Conservation (phyloP, 202 grass and related monocot genomes). For the Miscanthus sacchariflorus region DNA sequence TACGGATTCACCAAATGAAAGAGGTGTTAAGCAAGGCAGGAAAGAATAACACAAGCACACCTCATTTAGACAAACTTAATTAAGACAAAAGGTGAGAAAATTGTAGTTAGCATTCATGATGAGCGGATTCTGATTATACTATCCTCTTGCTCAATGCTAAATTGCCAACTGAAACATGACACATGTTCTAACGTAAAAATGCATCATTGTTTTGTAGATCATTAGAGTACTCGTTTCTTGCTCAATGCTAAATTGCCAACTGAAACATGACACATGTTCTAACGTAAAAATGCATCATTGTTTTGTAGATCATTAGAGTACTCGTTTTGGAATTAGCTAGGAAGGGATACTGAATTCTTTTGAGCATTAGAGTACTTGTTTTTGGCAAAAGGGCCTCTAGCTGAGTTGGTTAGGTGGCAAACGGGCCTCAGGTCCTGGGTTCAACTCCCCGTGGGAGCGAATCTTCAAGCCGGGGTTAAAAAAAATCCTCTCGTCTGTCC, state of each 20-base stretch:
- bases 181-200: conserved; percentile 3
- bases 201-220: conserved; percentile 10
- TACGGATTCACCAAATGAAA: background rate
- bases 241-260: conserved; percentile 3
- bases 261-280: conserved; percentile 6
- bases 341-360: conserved; percentile 13
- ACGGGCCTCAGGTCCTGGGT: background rate
- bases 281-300: background rate
- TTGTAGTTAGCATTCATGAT: background rate
- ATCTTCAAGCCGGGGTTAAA: background rate
- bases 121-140: background rate
- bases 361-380: background rate
- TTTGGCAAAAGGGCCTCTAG: background rate
- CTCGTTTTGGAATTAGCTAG: background rate
- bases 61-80: background rate
- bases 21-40: background rate
- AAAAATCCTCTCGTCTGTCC: background rate
- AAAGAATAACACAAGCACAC: conserved; percentile 1
- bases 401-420: too few species aligned
- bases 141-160: conserved; percentile 8
- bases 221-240: background rate
- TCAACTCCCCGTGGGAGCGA: background rate
- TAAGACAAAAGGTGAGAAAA: conserved; percentile 12
- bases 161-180: background rate
- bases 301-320: conserved; percentile 5